These are phyloP conservation scores for Scutellaria baicalensis DNA, from an alignment of 257 asterid species.

Conservation along the genomic window DNA sequence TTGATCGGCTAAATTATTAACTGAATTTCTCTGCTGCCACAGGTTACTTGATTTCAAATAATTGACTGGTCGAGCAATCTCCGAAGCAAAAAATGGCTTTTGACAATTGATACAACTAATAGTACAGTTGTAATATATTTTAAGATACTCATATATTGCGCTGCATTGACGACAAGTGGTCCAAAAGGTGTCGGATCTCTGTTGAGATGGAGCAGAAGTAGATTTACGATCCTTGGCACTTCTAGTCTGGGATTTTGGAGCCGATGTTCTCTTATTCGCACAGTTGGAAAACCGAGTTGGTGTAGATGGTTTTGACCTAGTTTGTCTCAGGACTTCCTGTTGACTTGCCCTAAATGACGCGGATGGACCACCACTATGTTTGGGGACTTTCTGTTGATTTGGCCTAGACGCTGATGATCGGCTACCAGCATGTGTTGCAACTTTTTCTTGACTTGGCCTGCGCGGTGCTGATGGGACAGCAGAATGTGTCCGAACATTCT, in stretches of 20 bases:
- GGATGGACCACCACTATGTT: constrained; percentile 30
- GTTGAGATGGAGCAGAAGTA: constrained; percentile 21
- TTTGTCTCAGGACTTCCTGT: not conserved
- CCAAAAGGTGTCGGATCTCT: constrained; percentile 65
- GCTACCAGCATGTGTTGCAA: constrained; percentile 6
- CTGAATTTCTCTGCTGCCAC: constrained; percentile 16
- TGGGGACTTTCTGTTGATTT: constrained; percentile 4
- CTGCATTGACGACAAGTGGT: constrained; percentile 59
- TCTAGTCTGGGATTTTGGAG: constrained; percentile 29
- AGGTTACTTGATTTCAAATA: constrained; percentile 3
- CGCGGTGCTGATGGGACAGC: constrained; percentile 40
- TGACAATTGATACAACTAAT: constrained; percentile 53
- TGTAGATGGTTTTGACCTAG: constrained; percentile 21
- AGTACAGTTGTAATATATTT: constrained; percentile 39
- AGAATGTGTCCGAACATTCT: constrained; percentile 26
- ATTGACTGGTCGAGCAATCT: constrained; percentile 38
- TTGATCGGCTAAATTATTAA: constrained; percentile 13
- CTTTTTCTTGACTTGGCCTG: constrained; percentile 4
- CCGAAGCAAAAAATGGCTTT: constrained; percentile 38
- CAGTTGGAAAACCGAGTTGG: constrained; percentile 18
- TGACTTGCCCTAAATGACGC: constrained; percentile 10
- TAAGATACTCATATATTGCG: constrained; percentile 55
- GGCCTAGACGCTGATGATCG: constrained; percentile 23
- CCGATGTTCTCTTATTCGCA: constrained; percentile 23
- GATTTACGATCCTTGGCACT: constrained; percentile 25